Percentiles rank a stretch among this genome's conserved stretches.
phyloP scores from a whole-genome alignment of 2,329 filamentous ascomycete genomes.

The Aureobasidium sp. region DNA sequence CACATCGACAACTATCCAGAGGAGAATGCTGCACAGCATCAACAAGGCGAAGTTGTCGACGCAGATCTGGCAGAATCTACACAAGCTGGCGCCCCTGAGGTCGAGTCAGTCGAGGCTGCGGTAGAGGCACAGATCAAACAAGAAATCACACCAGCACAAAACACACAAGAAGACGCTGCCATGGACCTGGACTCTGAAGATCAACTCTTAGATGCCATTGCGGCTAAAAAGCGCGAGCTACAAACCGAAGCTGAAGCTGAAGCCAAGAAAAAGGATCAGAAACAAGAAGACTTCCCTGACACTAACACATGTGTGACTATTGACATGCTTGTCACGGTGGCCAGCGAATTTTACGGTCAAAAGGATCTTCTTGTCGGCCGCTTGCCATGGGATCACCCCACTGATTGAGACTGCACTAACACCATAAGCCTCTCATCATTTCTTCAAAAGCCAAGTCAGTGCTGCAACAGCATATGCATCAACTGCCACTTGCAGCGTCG shows the following conservation, averaged over 20 bases:
- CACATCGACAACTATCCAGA: constrained; percentile 28
- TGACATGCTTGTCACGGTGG: constrained; percentile 91
- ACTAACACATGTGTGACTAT: constrained; percentile 69
- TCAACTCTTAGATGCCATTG: constrained; percentile 12
- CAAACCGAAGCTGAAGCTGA: constrained; percentile 3
- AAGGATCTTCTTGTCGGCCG: constrained; percentile 75
- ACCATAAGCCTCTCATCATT: constrained; percentile 3
- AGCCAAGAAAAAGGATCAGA: constrained; percentile 22
- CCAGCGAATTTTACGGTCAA: constrained; percentile 92
- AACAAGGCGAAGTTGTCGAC: constrained; percentile 25
- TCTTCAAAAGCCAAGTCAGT: constrained; percentile 34
- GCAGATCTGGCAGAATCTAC: neutral
- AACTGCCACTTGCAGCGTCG: constrained; percentile 60
- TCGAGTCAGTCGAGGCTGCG: constrained; percentile 7
- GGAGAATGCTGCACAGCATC: constrained; percentile 27
- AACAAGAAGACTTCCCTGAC: constrained; percentile 24
- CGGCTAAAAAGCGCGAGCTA: constrained; percentile 16
- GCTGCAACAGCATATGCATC: constrained; percentile 41
- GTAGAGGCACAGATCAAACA: neutral
- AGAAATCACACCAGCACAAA: neutral
- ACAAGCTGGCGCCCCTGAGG: constrained; percentile 21
- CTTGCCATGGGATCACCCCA: constrained; percentile 43
- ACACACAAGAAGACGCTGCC: neutral
- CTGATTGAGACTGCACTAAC: neutral
- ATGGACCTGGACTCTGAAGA: constrained; percentile 1